Base-by-base conservation (phyloP, 2,329 filamentous ascomycete genomes). In the Fusarium citri region DNA sequence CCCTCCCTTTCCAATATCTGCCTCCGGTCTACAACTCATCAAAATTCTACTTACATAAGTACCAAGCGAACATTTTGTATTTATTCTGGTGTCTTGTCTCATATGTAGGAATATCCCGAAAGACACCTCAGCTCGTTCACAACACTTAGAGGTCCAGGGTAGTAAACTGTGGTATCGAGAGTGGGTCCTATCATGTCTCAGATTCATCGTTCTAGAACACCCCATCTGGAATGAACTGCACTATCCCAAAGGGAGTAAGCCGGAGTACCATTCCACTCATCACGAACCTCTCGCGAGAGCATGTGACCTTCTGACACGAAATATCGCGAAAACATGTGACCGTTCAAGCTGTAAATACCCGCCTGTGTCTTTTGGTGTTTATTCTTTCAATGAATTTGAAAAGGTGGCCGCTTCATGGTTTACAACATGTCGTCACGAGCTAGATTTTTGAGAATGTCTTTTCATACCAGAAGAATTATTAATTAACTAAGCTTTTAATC, bases 111-210 rank as follows among this genome's bases (percentile, higher is more conserved):
- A 11, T 18, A 4, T 6, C 11, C 5, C 2, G 16, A 37, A 18
- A 11, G 16, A 11, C 16, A 18, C 6, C 16, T 4, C 3, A n/a
- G 5, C 34, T n/a, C 10, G 6, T 3, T 11, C 2, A 11, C 9
- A 1, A 1, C 10, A 0, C 1, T 1, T 12, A 0, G 0, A 12
- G 18, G 34, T 37, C 2, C 34, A n/a, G 34, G 34, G 34, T 37
- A 37, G 34, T 10, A 10, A 37, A 4, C 34, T 11, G 2, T 2
- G 11, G 16, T 11, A n/a, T 9, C 2, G 1, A 10, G 0, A 37
- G 31, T 37, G 31, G 16, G 16, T 11, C 8, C 0, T 11, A 16
- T 6, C 5, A 11, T 18, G 31, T 37, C 31, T 37, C 31, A 37
- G 31, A 37, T 37, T 2, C 3, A 37, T 37, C 31, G 16, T 5